Conservation (phyloP, 352 stramenopile genomes). For the Phytophthora cryptogea region DNA sequence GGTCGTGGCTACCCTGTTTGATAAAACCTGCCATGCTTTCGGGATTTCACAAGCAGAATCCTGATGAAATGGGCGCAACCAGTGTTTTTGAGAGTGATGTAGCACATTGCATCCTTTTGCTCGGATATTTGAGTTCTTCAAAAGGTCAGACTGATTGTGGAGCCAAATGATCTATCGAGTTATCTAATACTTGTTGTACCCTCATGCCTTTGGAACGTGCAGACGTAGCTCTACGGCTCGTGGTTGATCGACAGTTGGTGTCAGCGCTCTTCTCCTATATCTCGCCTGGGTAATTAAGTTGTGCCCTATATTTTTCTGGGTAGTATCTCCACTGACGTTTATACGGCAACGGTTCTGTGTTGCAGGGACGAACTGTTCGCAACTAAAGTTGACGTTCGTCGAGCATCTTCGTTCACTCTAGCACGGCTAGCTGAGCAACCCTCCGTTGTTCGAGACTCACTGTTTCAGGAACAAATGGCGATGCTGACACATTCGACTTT, state of each 20-base stretch:
- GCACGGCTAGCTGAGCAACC: conserved; percentile 35
- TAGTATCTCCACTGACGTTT: background rate
- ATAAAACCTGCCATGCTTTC: background rate
- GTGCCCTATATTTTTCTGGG: no score
- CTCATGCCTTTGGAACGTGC: background rate
- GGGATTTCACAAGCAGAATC: background rate
- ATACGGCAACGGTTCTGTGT: background rate
- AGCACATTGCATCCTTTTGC: conserved; percentile 1
- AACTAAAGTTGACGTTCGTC: conserved; percentile 19
- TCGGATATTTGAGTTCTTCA: conserved; percentile 22
- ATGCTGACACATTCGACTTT: conserved; percentile 9
- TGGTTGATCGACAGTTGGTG: conserved; percentile 11
- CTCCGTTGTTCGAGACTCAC: conserved; percentile 21
- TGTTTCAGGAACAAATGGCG: conserved; percentile 43
- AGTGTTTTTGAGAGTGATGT: background rate
- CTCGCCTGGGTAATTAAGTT: conserved; percentile 7
- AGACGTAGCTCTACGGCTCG: conserved; percentile 21
- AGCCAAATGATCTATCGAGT: background rate
- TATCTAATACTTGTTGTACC: background rate
- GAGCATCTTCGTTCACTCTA: conserved; percentile 36
- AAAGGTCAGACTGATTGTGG: conserved; percentile 17
- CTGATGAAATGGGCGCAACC: background rate
- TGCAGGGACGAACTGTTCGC: conserved; percentile 7
- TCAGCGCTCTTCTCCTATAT: conserved; percentile 18
- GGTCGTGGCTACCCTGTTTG: conserved; percentile 17